Conservation (phyloP, 345 rosid species). For the Psidium friedrichsthalianum region DNA sequence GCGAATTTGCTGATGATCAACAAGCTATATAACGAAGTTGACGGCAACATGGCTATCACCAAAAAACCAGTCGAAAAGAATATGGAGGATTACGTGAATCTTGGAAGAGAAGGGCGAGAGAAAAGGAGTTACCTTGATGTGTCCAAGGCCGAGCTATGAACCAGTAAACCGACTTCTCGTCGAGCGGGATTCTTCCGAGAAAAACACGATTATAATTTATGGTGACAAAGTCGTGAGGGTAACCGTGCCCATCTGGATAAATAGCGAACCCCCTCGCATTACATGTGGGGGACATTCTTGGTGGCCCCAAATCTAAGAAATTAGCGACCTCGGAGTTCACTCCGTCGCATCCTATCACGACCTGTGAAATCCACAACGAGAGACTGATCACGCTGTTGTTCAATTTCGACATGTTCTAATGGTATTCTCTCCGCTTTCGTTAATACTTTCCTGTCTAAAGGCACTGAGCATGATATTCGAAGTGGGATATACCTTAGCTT, state of each 20-base stretch:
- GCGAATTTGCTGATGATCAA: not conserved
- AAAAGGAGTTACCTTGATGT: constrained; percentile 5
- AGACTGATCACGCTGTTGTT: not conserved
- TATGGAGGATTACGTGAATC: not conserved
- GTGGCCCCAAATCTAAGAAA: not conserved
- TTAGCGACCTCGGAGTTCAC: constrained; percentile 2
- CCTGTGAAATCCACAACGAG: not conserved
- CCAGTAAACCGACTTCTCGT: constrained; percentile 11
- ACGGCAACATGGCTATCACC: not conserved
- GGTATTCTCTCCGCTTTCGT: not conserved
- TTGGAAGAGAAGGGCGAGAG: not conserved
- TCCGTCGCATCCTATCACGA: constrained; percentile 6
- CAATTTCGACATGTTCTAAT: not conserved
- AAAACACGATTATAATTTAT: not conserved
- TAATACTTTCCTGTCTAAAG: not conserved
- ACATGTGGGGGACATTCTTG: not conserved
- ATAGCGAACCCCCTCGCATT: not conserved
- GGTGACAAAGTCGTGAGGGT: not conserved
- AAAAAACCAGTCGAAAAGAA: not conserved
- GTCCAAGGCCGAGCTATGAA: constrained; percentile 6
- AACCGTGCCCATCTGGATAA: not conserved
- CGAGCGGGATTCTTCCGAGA: constrained; percentile 11
- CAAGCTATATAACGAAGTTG: too few relatives aligned
- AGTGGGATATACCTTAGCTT: constrained; percentile 7
- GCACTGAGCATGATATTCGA: not conserved